Percentiles rank a stretch among this genome's conserved stretches.
Conservation (phyloP, 768 basidiomycete species). For the Pleurotus giganteus region DNA sequence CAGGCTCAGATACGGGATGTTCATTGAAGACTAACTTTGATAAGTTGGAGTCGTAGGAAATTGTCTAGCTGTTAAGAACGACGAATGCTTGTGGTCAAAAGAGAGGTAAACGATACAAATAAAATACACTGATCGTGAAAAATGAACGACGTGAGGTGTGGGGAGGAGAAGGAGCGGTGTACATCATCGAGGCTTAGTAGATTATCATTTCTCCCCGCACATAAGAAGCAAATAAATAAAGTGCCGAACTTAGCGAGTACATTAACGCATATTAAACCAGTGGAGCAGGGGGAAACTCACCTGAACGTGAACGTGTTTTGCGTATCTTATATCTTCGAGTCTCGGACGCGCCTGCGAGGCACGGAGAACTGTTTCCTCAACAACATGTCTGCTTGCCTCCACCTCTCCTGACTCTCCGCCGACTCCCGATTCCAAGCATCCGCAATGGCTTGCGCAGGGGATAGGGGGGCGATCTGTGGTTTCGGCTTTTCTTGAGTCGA, state of each 20-base stretch:
- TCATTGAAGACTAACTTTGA: too few relatives aligned
- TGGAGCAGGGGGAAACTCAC: background rate
- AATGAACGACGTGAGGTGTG: too few relatives aligned
- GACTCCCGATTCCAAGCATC: conserved; percentile 67
- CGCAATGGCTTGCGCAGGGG: conserved; percentile 64
- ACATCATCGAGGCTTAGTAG: background rate
- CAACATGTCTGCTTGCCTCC: conserved; percentile 40
- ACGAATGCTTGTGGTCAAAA: too few relatives aligned
- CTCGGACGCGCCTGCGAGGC: conserved; percentile 2
- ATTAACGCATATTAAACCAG: background rate
- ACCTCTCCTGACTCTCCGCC: conserved; percentile 54
- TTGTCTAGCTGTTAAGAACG: too few relatives aligned
- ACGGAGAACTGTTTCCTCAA: conserved; percentile 8
- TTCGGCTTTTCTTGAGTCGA: conserved; percentile 26
- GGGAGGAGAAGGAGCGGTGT: too few relatives aligned
- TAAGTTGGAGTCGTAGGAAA: too few relatives aligned
- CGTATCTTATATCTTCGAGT: conserved; percentile 1
- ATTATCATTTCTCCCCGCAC: too few relatives aligned
- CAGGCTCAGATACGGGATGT: too few relatives aligned
- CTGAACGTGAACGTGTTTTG: background rate
- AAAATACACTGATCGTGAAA: too few relatives aligned
- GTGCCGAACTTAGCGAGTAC: too few relatives aligned
- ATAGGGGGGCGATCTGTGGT: conserved; percentile 30
- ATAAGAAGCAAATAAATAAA: background rate
- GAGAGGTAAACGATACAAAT: too few relatives aligned